Evolutionary conservation across 2,329 filamentous ascomycete species (phyloP), one percentile per base, ranked within the genome.

Genomic region (Ophiostoma ulmi): DNA sequence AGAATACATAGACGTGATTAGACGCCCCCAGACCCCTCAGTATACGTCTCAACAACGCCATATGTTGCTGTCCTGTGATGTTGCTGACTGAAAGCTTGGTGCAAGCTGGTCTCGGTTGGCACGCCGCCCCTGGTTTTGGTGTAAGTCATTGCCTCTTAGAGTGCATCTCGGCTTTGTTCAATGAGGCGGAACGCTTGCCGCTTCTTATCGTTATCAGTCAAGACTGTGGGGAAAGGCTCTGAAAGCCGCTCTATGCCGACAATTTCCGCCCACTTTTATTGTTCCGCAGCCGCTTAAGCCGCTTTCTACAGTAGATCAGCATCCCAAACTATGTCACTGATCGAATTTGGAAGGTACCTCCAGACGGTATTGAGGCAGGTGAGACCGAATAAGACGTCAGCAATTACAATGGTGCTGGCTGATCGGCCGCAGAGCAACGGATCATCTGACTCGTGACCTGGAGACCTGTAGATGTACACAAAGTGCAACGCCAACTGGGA

Each of bases 221-320:
- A 17, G 3, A 48, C 2, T 58, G 67, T 66, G 41, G 70, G 66
- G 66, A 22, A 69, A 67, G 68, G 67, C 70, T 68, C n/a, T 48
- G 41, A 26, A 71, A 67, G 70, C 70, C 70, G 70, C 31, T 36
- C 72, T 72, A 75, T 77, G 76, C 78, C 78, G 78, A 75, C 70
- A 67, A 35, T 77, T 72, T 74, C 78, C 78, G 78, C 71, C 58
- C 66, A 68, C 72, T 72, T 73, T 73, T 41, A 35, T 58, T 63
- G 35, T 68, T 52, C 61, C 41, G 41, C 38, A 26, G 31, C 1
- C 35, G 44, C 64, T 58, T 20, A 69, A 70, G 41, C 38, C 55
- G 55, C 22, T 20, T 65, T 69, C 55, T 31, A 26, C 26, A 35
- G 22, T 26, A 26, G 52, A 22, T 58, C 52, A 58, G 52, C 52